Evolutionary conservation across 306 rosid species (phyloP).

Genomic region (Sicyos baderoa): DNA sequence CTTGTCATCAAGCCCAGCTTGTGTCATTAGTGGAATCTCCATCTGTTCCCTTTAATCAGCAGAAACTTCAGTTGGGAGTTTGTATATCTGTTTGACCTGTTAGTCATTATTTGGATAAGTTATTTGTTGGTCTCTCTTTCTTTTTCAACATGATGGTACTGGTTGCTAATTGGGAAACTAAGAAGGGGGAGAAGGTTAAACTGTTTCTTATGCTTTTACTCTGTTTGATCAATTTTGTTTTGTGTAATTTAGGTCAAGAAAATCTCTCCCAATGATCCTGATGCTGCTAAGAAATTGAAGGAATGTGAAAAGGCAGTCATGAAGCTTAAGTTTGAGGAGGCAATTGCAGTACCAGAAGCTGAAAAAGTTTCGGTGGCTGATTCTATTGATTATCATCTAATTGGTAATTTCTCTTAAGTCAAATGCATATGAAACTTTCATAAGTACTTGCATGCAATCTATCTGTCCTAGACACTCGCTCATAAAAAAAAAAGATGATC

Average conservation of each 20-base stretch:
- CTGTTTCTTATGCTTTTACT: constrained; percentile 1
- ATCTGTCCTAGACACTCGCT: too few relatives aligned
- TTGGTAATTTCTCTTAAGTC: constrained; percentile 47
- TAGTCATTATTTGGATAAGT: background rate
- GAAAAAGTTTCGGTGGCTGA: constrained; percentile 65
- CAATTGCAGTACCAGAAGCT: constrained; percentile 68
- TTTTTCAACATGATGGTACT: background rate
- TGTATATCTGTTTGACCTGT: background rate
- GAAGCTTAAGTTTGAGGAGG: constrained; percentile 97
- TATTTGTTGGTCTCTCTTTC: constrained; percentile 1
- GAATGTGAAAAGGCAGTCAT: constrained; percentile 97
- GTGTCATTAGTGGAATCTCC: background rate
- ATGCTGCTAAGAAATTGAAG: constrained; percentile 82
- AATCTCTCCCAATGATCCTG: constrained; percentile 87
- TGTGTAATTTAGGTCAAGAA: constrained; percentile 61
- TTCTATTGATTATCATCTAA: constrained; percentile 61
- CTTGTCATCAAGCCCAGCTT: background rate
- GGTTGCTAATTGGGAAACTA: background rate
- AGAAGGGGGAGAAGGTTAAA: background rate
- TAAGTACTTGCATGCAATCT: too few relatives aligned
- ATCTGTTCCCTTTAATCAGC: background rate
- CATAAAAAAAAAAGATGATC: too few relatives aligned
- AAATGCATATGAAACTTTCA: background rate
- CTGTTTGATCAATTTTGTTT: constrained; percentile 9
- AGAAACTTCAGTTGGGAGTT: constrained; percentile 8